Evolutionary conservation across 495 filamentous ascomycete genomes (phyloP).

Genomic region (Podospora australis): DNA sequence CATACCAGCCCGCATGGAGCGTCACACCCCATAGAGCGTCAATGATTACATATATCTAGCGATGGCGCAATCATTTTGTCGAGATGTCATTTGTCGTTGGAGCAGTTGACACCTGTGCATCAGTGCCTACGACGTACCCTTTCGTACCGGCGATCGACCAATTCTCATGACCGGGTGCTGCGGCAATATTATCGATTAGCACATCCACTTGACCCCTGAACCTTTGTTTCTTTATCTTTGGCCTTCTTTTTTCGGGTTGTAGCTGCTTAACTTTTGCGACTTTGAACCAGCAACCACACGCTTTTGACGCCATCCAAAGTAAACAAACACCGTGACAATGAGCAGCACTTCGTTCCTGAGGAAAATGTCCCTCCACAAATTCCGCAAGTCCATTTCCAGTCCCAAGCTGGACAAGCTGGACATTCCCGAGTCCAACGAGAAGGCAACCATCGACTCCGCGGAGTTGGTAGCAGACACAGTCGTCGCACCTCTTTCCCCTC

Average conservation of each 20-base stretch:
- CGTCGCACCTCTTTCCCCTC: not conserved
- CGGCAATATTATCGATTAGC: no score
- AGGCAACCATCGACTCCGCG: not conserved
- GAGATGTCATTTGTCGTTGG: conserved; percentile 11
- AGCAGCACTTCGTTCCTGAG: conserved; percentile 16
- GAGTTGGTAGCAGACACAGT: not conserved
- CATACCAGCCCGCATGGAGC: no score
- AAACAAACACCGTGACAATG: not conserved
- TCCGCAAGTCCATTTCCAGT: conserved; percentile 6
- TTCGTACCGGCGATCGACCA: not conserved
- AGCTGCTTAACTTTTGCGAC: not conserved
- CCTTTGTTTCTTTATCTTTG: no score
- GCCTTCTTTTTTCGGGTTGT: no score
- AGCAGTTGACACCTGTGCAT: not conserved
- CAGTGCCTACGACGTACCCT: not conserved
- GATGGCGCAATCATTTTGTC: conserved; percentile 27
- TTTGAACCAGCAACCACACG: not conserved
- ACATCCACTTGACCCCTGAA: no score
- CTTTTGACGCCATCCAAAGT: not conserved
- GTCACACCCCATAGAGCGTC: no score
- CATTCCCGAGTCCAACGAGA: not conserved
- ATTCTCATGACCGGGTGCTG: not conserved
- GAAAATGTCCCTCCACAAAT: conserved; percentile 15
- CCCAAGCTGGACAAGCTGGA: not conserved
- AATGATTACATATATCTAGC: conserved; percentile 9